These are phyloP conservation scores for Aphanomyces stellatus DNA, from an alignment of 352 stramenopile genomes.

Conservation along the genomic window DNA sequence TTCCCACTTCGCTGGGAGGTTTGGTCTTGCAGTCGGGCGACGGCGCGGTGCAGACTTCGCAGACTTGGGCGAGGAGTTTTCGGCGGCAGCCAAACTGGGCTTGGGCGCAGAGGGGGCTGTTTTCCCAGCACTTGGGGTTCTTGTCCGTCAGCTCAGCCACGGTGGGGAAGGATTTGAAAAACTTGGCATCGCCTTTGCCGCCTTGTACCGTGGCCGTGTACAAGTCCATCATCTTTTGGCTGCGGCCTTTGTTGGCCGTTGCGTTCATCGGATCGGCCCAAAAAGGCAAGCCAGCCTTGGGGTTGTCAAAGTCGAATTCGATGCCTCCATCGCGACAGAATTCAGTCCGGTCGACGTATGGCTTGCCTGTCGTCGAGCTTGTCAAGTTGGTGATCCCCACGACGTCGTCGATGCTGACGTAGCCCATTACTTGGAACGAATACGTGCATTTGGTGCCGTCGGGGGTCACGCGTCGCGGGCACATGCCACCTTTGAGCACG, in stretches of 20 bases:
- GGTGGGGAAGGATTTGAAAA: constrained; percentile 39
- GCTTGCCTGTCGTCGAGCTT: constrained; percentile 18
- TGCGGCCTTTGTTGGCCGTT: constrained; percentile 28
- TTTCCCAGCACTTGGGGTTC: constrained; percentile 51
- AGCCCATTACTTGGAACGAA: constrained; percentile 27
- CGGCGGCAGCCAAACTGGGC: constrained; percentile 24
- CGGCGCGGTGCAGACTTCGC: background rate
- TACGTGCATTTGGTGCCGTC: constrained; percentile 44
- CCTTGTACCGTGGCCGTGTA: constrained; percentile 28
- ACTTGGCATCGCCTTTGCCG: background rate
- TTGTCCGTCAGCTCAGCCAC: constrained; percentile 23
- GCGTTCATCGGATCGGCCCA: constrained; percentile 37
- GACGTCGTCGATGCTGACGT: constrained; percentile 28
- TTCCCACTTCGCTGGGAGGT: background rate
- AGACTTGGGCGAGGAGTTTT: background rate
- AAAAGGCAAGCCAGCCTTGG: constrained; percentile 35
- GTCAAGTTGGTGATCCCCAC: constrained; percentile 31
- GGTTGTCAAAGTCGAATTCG: constrained; percentile 25
- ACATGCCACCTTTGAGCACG: constrained; percentile 25
- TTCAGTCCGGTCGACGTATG: constrained; percentile 39
- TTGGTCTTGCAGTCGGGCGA: background rate
- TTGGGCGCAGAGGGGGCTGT: constrained; percentile 36
- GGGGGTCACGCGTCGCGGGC: constrained; percentile 18
- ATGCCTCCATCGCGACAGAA: constrained; percentile 38
- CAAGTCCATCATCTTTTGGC: constrained; percentile 30